phyloP scores from a whole-genome alignment of 306 rosid species.

The Vigna radiata region DNA sequence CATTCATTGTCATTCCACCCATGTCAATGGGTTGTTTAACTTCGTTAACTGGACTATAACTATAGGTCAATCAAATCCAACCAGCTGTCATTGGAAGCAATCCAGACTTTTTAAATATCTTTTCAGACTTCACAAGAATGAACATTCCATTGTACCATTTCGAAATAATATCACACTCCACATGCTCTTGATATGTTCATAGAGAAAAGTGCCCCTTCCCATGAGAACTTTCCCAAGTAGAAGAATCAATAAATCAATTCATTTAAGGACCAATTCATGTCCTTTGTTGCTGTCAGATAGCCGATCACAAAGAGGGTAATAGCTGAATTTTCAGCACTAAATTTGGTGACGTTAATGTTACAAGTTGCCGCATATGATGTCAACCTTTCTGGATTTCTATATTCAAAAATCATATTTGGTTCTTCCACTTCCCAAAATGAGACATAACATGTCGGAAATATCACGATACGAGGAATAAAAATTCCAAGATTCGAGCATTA shows the following conservation, averaged over 20 bases:
- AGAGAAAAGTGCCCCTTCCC: neutral
- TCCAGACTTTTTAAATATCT: neutral
- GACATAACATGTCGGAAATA: slow-evolving; percentile 83
- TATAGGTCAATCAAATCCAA: neutral
- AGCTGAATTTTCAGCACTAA: neutral
- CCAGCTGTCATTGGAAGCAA: slow-evolving; percentile 11
- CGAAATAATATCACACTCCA: neutral
- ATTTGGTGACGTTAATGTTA: neutral
- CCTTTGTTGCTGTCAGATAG: slow-evolving; percentile 28
- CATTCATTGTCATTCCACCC: neutral
- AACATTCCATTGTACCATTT: neutral
- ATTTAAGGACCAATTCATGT: slow-evolving; percentile 6
- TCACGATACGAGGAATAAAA: slow-evolving; percentile 63
- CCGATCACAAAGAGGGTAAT: neutral
- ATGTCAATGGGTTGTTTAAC: neutral
- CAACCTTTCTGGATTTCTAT: neutral
- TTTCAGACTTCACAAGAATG: neutral
- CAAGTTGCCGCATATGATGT: neutral
- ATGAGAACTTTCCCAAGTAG: slow-evolving; percentile 19
- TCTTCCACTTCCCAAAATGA: slow-evolving; percentile 81
- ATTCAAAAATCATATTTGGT: slow-evolving; percentile 84
- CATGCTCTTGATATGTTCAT: neutral
- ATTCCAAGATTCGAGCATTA: slow-evolving; percentile 95
- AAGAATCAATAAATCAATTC: slow-evolving; percentile 2
- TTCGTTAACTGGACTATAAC: neutral